Conservation (phyloP, 2,329 filamentous ascomycete species). For the Microascus cirrosus region DNA sequence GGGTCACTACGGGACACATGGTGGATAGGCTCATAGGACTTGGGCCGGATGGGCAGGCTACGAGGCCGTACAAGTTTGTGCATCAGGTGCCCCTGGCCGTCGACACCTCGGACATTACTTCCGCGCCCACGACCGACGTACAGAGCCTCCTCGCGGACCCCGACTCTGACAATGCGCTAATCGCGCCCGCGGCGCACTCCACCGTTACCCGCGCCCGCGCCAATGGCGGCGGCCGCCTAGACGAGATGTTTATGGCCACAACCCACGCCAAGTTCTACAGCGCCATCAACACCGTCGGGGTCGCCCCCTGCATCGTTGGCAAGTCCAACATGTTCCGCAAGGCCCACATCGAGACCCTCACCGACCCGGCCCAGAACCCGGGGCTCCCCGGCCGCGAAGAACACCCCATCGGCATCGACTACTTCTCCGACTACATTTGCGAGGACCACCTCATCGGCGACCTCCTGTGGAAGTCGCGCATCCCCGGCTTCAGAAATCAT, state of each 20-base stretch:
- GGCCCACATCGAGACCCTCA: conserved; percentile 72
- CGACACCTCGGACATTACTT: conserved; percentile 40
- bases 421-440: conserved; percentile 92
- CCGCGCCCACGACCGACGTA: conserved; percentile 7
- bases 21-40: conserved; percentile 76
- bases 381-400: conserved; percentile 20
- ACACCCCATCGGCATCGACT: conserved; percentile 64
- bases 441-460: conserved; percentile 96
- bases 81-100: conserved; percentile 86
- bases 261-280: conserved; percentile 96
- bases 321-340: conserved; percentile 99
- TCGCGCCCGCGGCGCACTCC: not conserved
- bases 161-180: not conserved
- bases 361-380: conserved; percentile 35
- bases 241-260: conserved; percentile 91
- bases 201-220: conserved; percentile 18
- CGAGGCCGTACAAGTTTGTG: conserved; percentile 73
- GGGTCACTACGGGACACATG: conserved; percentile 73
- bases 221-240: conserved; percentile 67
- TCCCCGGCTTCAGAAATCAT: conserved; percentile 64
- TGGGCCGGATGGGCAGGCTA: conserved; percentile 28
- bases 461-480: conserved; percentile 64
- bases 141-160: not conserved
- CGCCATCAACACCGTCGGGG: conserved; percentile 84
- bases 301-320: conserved; percentile 89